Percentiles rank a stretch among this genome's conserved stretches.
Evolutionary conservation across 768 basidiomycete species (phyloP).

Genomic region (Boletus huronensis): DNA sequence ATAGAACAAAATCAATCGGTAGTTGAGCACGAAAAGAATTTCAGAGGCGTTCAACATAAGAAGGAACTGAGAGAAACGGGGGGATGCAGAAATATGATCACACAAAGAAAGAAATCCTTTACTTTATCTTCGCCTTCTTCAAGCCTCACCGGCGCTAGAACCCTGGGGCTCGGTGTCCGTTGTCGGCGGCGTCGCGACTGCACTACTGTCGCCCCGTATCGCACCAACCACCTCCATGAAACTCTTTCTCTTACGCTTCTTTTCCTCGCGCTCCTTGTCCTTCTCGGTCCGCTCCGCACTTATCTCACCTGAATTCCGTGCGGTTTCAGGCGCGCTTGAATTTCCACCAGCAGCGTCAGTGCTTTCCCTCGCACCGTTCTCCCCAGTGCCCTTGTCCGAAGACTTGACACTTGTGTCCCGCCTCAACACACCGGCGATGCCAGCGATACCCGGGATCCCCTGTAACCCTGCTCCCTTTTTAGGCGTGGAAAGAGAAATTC

Average conservation of each 20-base stretch:
- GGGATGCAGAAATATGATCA: conserved; percentile 10
- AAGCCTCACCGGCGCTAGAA: conserved; percentile 9
- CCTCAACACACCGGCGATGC: conserved; percentile 29
- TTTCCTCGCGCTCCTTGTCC: conserved; percentile 52
- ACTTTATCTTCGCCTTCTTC: conserved; percentile 4
- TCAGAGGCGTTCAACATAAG: background rate
- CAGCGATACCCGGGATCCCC: conserved; percentile 32
- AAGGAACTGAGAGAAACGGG: conserved; percentile 1
- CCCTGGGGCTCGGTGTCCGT: conserved; percentile 15
- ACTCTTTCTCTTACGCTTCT: conserved; percentile 63
- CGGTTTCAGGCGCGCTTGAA: conserved; percentile 40
- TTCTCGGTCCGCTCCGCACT: conserved; percentile 46
- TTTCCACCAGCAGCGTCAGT: conserved; percentile 16
- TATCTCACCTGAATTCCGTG: conserved; percentile 48
- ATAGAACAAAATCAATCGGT: conserved; percentile 10
- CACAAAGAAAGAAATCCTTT: background rate
- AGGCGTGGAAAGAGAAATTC: conserved; percentile 62
- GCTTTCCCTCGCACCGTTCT: conserved; percentile 16
- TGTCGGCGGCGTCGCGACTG: conserved; percentile 36
- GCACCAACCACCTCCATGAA: conserved; percentile 39
- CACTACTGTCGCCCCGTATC: conserved; percentile 24
- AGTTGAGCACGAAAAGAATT: conserved; percentile 3
- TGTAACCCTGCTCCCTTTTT: conserved; percentile 53
- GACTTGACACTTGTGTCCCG: conserved; percentile 35
- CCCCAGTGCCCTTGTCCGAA: conserved; percentile 38